These are phyloP conservation scores for Volvox carteri DNA, from an alignment of 163 green algal genomes.

Conservation along the genomic window DNA sequence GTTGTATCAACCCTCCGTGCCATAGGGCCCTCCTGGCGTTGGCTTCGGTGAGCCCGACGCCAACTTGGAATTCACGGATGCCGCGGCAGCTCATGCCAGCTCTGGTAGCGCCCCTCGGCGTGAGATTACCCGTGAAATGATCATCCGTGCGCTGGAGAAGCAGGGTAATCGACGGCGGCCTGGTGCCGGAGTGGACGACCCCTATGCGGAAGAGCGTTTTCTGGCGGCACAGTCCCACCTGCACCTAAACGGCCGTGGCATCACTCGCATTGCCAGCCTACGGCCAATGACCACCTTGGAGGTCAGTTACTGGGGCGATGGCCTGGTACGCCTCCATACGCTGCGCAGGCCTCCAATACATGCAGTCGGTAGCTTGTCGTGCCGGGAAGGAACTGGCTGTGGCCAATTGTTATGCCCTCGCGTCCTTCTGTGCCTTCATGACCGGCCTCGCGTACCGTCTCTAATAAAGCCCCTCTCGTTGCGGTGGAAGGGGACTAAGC, in stretches of 20 bases:
- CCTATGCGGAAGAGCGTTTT: conserved; percentile 43
- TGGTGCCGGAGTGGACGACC: background rate
- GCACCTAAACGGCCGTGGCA: conserved; percentile 59
- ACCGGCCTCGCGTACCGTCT: no score
- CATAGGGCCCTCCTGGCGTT: background rate
- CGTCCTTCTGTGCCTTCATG: no score
- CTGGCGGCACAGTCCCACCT: conserved; percentile 63
- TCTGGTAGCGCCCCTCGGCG: background rate
- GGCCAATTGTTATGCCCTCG: no score
- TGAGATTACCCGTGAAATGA: conserved; percentile 52
- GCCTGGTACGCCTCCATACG: no score
- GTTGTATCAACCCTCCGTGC: background rate
- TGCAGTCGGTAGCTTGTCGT: no score
- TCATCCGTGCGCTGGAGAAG: conserved; percentile 49
- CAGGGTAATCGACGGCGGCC: conserved; percentile 32
- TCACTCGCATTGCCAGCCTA: conserved; percentile 55
- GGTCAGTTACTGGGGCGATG: no score
- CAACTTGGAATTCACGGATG: background rate
- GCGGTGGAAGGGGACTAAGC: no score
- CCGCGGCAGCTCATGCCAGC: background rate
- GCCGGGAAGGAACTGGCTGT: no score
- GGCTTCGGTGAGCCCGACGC: background rate
- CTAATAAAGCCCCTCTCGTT: no score
- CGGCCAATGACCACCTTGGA: conserved; percentile 36
- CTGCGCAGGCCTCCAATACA: no score